Evolutionary conservation across 805 yeast genomes (phyloP).

Genomic region (Zygosaccharomyces lentus): DNA sequence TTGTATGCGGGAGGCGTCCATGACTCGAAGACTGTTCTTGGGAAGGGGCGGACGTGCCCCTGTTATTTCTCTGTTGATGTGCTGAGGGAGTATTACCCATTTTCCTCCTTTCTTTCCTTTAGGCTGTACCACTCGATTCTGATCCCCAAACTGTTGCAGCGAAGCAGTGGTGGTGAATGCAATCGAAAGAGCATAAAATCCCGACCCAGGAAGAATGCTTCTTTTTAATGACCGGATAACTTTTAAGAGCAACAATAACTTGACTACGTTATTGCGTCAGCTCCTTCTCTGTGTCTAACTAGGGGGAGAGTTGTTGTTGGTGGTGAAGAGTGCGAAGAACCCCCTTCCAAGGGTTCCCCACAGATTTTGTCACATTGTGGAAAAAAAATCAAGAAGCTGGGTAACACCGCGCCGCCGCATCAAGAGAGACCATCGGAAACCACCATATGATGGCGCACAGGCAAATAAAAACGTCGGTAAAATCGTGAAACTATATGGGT

Average conservation of each 20-base stretch:
- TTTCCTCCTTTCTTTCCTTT: background rate
- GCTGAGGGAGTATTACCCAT: slow-evolving; percentile 16
- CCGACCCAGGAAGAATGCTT: background rate
- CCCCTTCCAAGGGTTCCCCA: background rate
- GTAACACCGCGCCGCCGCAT: background rate
- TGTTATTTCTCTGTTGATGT: slow-evolving; percentile 3
- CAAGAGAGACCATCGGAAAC: background rate
- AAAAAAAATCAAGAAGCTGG: background rate
- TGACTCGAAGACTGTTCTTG: background rate
- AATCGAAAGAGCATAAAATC: background rate
- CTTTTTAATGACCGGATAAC: too few relatives aligned
- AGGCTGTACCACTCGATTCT: background rate
- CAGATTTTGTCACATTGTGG: background rate
- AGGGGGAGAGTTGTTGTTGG: too few relatives aligned
- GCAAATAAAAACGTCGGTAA: background rate
- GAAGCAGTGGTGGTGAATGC: background rate
- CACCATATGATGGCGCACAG: background rate
- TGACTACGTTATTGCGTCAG: too few relatives aligned
- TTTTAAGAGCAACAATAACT: too few relatives aligned
- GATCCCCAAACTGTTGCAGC: background rate
- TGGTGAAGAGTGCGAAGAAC: background rate
- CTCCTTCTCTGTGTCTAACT: too few relatives aligned
- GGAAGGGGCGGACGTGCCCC: background rate
- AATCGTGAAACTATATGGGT: slow-evolving; percentile 1
- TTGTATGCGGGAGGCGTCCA: background rate